phyloP scores from a whole-genome alignment of 2,329 filamentous ascomycete genomes.

The Arachnomyces sp. region DNA sequence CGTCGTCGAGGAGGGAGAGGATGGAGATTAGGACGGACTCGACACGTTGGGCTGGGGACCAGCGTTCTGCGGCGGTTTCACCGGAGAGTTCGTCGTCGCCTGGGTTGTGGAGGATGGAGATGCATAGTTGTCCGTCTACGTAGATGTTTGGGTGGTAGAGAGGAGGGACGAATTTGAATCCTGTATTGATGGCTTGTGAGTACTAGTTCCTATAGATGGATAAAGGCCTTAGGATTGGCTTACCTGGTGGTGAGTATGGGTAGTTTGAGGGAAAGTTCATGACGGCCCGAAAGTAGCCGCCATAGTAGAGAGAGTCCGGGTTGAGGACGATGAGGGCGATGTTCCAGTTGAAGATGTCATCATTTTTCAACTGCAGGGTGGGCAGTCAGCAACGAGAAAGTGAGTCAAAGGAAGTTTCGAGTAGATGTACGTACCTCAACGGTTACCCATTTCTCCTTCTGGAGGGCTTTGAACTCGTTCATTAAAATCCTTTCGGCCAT shows the following conservation, averaged over 20 bases:
- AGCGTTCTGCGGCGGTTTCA: slow-evolving; percentile 80
- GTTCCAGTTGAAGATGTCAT: slow-evolving; percentile 81
- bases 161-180: slow-evolving; percentile 72
- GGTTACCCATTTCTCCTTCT: slow-evolving; percentile 88
- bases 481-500: slow-evolving; percentile 74
- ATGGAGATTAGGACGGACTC: slow-evolving; percentile 93
- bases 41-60: slow-evolving; percentile 87
- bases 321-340: slow-evolving; percentile 89
- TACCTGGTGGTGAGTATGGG: slow-evolving; percentile 71
- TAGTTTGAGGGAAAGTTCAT: slow-evolving; percentile 87
- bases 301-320: slow-evolving; percentile 81
- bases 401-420: slow-evolving; percentile 1
- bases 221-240: slow-evolving; percentile 12
- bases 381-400: not conserved
- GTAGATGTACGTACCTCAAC: slow-evolving; percentile 58
- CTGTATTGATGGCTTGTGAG: slow-evolving; percentile 28
- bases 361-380: slow-evolving; percentile 55
- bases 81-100: slow-evolving; percentile 91
- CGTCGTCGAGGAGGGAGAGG: slow-evolving; percentile 82
- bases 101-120: slow-evolving; percentile 88
- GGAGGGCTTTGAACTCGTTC: slow-evolving; percentile 73
- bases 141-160: slow-evolving; percentile 95
- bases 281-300: slow-evolving; percentile 82
- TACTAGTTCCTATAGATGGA: not conserved
- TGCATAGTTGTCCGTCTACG: slow-evolving; percentile 80